These are phyloP conservation scores for rapeseed (Brassica napus) DNA, from an alignment of 345 rosid genomes.

Conservation along the genomic window Da-Ae NC_063450.1:29503001-29503500, in stretches of 20 bases:
- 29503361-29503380: neutral
- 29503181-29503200: conserved; percentile 22
- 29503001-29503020: too few relatives aligned
- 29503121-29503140: conserved; percentile 2
- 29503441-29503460: conserved; percentile 1
- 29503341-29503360: conserved; percentile 5
- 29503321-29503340: conserved; percentile 5
- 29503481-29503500: conserved; percentile 25
- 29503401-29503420: neutral
- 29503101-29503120: neutral
- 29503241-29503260: neutral
- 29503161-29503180: neutral
- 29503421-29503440: neutral
- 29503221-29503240: conserved; percentile 21
- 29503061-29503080: too few relatives aligned
- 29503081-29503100: neutral
- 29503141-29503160: conserved; percentile 21
- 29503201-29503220: conserved; percentile 22
- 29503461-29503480: conserved; percentile 14
- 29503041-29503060: too few relatives aligned
- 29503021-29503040: too few relatives aligned
- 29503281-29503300: conserved; percentile 35
- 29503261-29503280: neutral
- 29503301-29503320: conserved; percentile 27
- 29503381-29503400: neutral